Base-by-base conservation (phyloP, 2,329 filamentous ascomycete species). In the Colletotrichum endophyticum region DNA sequence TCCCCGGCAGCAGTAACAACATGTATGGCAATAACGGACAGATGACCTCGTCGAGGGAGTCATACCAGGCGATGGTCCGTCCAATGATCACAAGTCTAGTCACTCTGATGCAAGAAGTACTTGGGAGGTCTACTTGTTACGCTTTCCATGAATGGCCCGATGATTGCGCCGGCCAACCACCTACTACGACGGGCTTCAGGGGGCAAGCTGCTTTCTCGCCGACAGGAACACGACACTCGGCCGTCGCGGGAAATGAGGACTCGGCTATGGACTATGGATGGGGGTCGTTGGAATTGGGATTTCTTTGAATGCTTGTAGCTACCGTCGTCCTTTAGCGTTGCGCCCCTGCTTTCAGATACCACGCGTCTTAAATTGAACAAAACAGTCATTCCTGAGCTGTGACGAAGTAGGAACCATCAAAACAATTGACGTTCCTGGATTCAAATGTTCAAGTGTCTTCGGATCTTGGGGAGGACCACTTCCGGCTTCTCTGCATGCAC, bases 401-500 rank as follows among this genome's bases (percentile, higher is more conserved):
- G n/a, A 22, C n/a, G n/a, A 12, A 22, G 44, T 53, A 53, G 1
- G 19, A 3, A 25, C 44, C 44, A 5, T 22, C n/a, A 22, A 22
- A 22, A 0, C 4, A 22, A 11, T 13, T 3, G n/a, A n/a, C n/a
- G 2, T 22, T 22, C 12, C 2, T 22, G 12, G n/a, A 25, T 2
- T 73, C 8, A 76, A 32, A 76, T 70, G 1, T 57, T 8, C 19
- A 80, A 34, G 64, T 79, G 74, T 3, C 22, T 66, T 2, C 79
- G 76, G 25, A 84, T 83, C 72, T 77, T 81, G 6, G 64, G 75
- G 1, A 83, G 28, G 4, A 85, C 83, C 27, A 81, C 34, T 2
- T 79, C 79, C 16, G 82, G 82, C 78, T 84, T 83, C 73, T 85
- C 84, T 0, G 81, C 56, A 63, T 85, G 83, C 3, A 85, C 84